Evolutionary conservation across 2,329 filamentous ascomycete species (phyloP).

Genomic region (Paecilomyces sp.): DNA sequence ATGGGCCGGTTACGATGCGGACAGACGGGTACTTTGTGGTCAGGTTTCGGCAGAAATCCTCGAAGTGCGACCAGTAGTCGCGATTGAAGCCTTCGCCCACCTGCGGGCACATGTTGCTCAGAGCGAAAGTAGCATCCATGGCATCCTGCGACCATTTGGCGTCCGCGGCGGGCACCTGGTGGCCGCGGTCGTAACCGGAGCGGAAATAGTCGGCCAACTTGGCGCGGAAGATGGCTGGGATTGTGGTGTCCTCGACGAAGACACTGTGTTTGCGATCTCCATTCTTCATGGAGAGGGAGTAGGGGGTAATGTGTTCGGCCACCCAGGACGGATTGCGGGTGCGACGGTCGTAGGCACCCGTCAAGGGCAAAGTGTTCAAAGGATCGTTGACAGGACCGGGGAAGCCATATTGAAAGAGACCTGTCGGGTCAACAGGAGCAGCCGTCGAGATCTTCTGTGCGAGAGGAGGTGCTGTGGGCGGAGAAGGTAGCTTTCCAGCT

Average conservation of each 20-base stretch:
- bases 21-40: constrained; percentile 77
- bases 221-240: constrained; percentile 83
- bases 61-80: constrained; percentile 98
- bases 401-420: constrained; percentile 81
- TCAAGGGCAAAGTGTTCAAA: constrained; percentile 65
- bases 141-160: constrained; percentile 90
- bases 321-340: constrained; percentile 92
- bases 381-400: constrained; percentile 84
- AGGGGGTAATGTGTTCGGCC: constrained; percentile 89
- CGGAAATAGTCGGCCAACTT: constrained; percentile 91
- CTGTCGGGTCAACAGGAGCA: constrained; percentile 62
- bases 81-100: constrained; percentile 97
- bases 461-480: constrained; percentile 19
- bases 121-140: constrained; percentile 90
- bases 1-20: constrained; percentile 82
- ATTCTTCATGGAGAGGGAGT: constrained; percentile 65
- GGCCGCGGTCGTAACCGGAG: constrained; percentile 88
- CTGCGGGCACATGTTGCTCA: constrained; percentile 97
- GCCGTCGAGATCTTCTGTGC: constrained; percentile 16
- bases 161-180: constrained; percentile 95
- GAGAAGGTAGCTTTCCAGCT: constrained; percentile 21
- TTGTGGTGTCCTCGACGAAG: constrained; percentile 72
- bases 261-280: constrained; percentile 77
- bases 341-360: constrained; percentile 85
- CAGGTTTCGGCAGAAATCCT: constrained; percentile 88